Conservation (phyloP, 805 yeast species). For the Starmerella gropengiesseri region DNA sequence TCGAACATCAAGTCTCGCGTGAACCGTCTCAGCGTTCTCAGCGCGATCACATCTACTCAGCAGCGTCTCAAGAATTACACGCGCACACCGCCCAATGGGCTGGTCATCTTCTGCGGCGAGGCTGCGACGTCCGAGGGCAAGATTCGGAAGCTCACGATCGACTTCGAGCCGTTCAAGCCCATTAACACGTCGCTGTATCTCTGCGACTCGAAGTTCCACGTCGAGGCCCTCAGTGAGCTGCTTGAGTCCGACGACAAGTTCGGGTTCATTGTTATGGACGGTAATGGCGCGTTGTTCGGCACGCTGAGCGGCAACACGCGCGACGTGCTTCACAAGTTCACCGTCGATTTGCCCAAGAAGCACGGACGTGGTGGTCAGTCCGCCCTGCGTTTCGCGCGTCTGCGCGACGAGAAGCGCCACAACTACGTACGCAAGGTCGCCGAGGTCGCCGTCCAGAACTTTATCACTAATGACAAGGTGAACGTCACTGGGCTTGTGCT, state of each 20-base stretch:
- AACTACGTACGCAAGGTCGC: conserved; percentile 97
- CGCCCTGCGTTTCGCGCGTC: conserved; percentile 96
- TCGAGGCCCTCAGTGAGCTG: conserved; percentile 89
- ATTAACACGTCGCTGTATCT: conserved; percentile 91
- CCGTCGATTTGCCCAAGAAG: conserved; percentile 96
- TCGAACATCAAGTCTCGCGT: conserved; percentile 97
- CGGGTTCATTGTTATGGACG: conserved; percentile 98
- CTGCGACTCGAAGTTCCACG: conserved; percentile 97
- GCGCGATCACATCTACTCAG: conserved; percentile 97
- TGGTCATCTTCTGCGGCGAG: conserved; percentile 97
- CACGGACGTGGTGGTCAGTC: conserved; percentile 99
- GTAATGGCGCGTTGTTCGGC: conserved; percentile 97
- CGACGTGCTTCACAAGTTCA: conserved; percentile 89
- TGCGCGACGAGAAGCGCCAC: conserved; percentile 98
- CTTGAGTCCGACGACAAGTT: conserved; percentile 91
- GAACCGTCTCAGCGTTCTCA: conserved; percentile 83
- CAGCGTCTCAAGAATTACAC: conserved; percentile 86
- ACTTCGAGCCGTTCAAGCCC: conserved; percentile 98
- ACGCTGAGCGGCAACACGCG: conserved; percentile 92
- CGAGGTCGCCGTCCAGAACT: conserved; percentile 94
- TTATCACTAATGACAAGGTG: conserved; percentile 88
- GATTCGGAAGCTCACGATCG: conserved; percentile 91
- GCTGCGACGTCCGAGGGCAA: conserved; percentile 94
- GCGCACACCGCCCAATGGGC: conserved; percentile 85
- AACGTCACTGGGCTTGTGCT: conserved; percentile 87